Conservation (phyloP, 352 stramenopile genomes). For the Globisporangium barbulae region DNA sequence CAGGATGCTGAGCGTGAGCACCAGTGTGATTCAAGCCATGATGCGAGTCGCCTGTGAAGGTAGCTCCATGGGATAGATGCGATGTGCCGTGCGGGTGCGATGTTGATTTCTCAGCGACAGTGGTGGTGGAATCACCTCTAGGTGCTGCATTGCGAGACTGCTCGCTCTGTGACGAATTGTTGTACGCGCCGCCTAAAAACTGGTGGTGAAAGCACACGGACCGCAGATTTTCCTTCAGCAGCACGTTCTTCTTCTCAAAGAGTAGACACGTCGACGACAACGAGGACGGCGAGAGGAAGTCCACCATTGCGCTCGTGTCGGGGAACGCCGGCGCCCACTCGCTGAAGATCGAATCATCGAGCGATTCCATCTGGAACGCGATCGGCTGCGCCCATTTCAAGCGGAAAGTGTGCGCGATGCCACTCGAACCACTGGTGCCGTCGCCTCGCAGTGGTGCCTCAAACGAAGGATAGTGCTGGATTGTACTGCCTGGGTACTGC, state of each 20-base stretch:
- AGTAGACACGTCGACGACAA: conserved; percentile 21
- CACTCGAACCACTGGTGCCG: not conserved
- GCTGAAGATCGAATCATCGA: conserved; percentile 21
- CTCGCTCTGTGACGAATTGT: not conserved
- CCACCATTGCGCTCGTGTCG: conserved; percentile 31
- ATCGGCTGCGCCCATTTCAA: conserved; percentile 41
- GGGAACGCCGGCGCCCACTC: conserved; percentile 44
- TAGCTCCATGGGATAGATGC: not conserved
- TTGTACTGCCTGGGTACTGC: conserved; percentile 7
- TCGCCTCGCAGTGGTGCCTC: conserved; percentile 6
- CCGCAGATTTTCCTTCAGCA: conserved; percentile 29
- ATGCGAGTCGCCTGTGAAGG: not conserved
- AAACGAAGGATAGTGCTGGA: conserved; percentile 40
- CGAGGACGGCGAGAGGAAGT: conserved; percentile 27
- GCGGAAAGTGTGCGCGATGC: conserved; percentile 23
- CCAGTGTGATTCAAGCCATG: not conserved
- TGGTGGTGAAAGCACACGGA: conserved; percentile 29
- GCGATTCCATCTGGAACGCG: conserved; percentile 32
- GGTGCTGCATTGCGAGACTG: not conserved
- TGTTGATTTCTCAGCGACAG: not conserved
- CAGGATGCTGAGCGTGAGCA: not conserved
- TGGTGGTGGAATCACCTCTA: not conserved
- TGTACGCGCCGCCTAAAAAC: conserved; percentile 20
- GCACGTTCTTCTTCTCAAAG: conserved; percentile 34
- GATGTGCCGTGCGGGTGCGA: not conserved